phyloP scores from a whole-genome alignment of 108 stramenopile genomes.

The Nitzschia putrida region DNA sequence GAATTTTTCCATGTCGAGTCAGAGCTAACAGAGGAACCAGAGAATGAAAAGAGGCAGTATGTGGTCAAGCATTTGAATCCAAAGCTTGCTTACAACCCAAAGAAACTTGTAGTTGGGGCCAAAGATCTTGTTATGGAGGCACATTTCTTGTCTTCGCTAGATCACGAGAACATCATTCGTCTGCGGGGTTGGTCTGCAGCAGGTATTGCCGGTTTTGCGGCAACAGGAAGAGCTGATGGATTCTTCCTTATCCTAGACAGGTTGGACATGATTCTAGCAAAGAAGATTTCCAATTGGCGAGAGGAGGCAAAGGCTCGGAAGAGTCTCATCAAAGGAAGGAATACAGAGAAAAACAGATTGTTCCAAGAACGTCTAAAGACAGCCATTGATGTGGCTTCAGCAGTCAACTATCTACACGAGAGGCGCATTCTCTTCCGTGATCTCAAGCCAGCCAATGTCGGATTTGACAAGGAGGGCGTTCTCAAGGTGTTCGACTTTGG shows the following conservation, averaged over 20 bases:
- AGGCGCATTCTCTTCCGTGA: conserved; percentile 57
- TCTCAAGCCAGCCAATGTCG: conserved; percentile 66
- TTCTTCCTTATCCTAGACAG: conserved; percentile 59
- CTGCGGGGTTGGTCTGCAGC: conserved; percentile 71
- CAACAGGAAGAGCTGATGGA: conserved; percentile 52
- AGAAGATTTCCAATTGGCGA: conserved; percentile 47
- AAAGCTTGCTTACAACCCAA: conserved; percentile 53
- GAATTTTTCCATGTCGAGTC: conserved; percentile 31
- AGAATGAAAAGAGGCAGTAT: conserved; percentile 21
- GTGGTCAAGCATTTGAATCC: conserved; percentile 77
- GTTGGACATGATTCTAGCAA: conserved; percentile 41
- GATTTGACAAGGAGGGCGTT: conserved; percentile 48
- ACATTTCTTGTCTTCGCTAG: conserved; percentile 50
- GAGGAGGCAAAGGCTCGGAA: conserved; percentile 46
- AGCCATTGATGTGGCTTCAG: conserved; percentile 51
- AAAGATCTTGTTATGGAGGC: conserved; percentile 67
- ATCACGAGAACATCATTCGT: conserved; percentile 67
- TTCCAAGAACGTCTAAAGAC: conserved; percentile 37
- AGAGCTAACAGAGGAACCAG: conserved; percentile 32
- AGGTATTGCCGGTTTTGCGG: conserved; percentile 59
- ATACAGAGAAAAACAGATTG: conserved; percentile 26
- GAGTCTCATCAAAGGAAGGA: conserved; percentile 26
- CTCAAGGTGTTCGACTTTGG: conserved; percentile 76
- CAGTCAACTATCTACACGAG: conserved; percentile 44
- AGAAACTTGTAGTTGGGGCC: conserved; percentile 59